Conservation (phyloP, 306 rosid genomes). For the Calophaca sinica region DNA sequence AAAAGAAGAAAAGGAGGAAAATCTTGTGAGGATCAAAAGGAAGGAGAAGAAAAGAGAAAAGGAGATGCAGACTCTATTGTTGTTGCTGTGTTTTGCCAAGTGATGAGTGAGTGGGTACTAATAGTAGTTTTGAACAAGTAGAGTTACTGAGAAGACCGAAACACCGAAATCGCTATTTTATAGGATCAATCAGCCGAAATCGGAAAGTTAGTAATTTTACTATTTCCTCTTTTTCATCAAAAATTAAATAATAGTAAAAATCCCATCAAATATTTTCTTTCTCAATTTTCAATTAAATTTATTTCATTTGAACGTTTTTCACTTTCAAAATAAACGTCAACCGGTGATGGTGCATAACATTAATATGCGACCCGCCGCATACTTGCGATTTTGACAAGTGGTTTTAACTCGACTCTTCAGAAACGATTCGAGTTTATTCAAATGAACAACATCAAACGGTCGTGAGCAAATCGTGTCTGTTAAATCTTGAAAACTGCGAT, state of each 20-base stretch:
- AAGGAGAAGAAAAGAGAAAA: not conserved
- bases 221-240: not conserved
- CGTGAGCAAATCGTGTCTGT: conserved; percentile 44
- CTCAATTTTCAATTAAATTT: no score
- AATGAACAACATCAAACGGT: conserved; percentile 11
- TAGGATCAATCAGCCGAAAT: conserved; percentile 71
- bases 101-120: not conserved
- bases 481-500: conserved; percentile 52
- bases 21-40: not conserved
- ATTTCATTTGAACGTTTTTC: no score
- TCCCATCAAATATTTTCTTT: not conserved
- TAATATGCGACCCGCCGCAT: conserved; percentile 52
- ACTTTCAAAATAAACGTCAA: no score
- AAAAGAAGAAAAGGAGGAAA: not conserved
- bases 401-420: not conserved
- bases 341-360: not conserved
- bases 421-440: not conserved
- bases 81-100: not conserved
- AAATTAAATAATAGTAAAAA: not conserved
- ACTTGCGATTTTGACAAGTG: conserved; percentile 51
- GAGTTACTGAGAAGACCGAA: conserved; percentile 49
- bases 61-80: conserved; percentile 39
- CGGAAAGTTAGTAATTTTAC: conserved; percentile 15
- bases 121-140: conserved; percentile 35
- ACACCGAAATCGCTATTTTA: conserved; percentile 67